phyloP scores from a whole-genome alignment of 2,329 filamentous ascomycete species.

The Neoascochyta sp. region DNA sequence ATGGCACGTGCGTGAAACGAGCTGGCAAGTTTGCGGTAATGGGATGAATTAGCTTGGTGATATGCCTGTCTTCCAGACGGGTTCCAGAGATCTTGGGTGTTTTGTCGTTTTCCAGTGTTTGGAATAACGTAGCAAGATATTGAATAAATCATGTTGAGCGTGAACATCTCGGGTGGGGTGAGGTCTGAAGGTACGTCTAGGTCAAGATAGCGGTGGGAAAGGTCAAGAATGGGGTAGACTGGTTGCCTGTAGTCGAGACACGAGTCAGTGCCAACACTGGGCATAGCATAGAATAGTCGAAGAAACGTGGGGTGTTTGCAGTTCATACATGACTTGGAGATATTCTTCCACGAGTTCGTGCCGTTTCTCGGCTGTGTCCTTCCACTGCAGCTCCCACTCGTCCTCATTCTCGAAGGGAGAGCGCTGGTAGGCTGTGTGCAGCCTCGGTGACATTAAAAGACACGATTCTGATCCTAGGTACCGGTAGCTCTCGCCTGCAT shows the following conservation, averaged over 20 bases:
- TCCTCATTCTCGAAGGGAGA: conserved; percentile 20
- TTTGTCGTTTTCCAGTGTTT: conserved; percentile 19
- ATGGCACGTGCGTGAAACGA: conserved; percentile 30
- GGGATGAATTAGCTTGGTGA: conserved; percentile 28
- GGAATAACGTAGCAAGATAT: conserved; percentile 34
- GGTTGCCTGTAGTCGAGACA: conserved; percentile 12
- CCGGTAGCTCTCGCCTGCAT: conserved; percentile 31
- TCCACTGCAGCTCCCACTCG: conserved; percentile 23
- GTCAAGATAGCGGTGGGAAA: conserved; percentile 22
- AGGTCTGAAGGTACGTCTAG: conserved; percentile 22
- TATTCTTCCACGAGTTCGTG: conserved; percentile 31
- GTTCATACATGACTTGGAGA: conserved; percentile 22
- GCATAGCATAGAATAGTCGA: too few relatives aligned
- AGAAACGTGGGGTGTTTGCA: too few relatives aligned
- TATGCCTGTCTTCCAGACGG: conserved; percentile 25
- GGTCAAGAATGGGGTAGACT: conserved; percentile 30
- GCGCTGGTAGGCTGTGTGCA: conserved; percentile 16
- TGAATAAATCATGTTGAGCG: conserved; percentile 37
- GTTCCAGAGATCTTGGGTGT: conserved; percentile 19
- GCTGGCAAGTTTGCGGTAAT: conserved; percentile 26
- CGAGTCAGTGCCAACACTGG: background rate
- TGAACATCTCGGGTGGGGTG: conserved; percentile 24
- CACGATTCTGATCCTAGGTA: conserved; percentile 36
- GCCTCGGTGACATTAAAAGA: conserved; percentile 29
- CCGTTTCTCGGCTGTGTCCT: conserved; percentile 21